phyloP scores from a whole-genome alignment of 129 eudicot genomes.

The Escallonia herrerae region DNA sequence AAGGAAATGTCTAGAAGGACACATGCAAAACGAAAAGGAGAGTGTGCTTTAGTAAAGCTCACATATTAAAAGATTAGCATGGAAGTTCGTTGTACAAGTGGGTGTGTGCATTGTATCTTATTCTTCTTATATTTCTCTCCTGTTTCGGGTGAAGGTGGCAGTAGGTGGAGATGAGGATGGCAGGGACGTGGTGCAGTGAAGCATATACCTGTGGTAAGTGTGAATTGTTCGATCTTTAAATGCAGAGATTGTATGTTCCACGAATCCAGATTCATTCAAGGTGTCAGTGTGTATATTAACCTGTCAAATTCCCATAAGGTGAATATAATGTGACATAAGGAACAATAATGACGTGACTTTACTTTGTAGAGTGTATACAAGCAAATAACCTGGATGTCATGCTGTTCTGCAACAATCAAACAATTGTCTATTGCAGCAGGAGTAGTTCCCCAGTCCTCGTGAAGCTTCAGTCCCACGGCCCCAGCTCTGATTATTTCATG shows the following conservation, averaged over 20 bases:
- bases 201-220: constrained; percentile 81
- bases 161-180: neutral
- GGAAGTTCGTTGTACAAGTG: no score
- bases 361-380: neutral
- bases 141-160: neutral
- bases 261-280: constrained; percentile 96
- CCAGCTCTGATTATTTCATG: constrained; percentile 90
- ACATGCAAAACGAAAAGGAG: no score
- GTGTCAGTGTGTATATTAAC: constrained; percentile 97
- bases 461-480: constrained; percentile 98
- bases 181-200: neutral
- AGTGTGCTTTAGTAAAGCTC: no score
- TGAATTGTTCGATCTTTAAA: constrained; percentile 89
- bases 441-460: constrained; percentile 99
- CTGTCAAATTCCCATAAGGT: constrained; percentile 28
- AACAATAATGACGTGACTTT: constrained; percentile 3
- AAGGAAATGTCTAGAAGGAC: no score
- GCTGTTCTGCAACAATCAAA: constrained; percentile 75
- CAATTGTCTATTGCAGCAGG: constrained; percentile 92
- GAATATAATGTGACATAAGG: neutral
- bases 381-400: constrained; percentile 72
- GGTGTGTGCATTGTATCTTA: no score
- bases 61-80: no score
- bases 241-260: constrained; percentile 91
- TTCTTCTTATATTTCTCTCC: no score